phyloP scores from a whole-genome alignment of 768 basidiomycete species.

The Calvatia gigantea region DNA sequence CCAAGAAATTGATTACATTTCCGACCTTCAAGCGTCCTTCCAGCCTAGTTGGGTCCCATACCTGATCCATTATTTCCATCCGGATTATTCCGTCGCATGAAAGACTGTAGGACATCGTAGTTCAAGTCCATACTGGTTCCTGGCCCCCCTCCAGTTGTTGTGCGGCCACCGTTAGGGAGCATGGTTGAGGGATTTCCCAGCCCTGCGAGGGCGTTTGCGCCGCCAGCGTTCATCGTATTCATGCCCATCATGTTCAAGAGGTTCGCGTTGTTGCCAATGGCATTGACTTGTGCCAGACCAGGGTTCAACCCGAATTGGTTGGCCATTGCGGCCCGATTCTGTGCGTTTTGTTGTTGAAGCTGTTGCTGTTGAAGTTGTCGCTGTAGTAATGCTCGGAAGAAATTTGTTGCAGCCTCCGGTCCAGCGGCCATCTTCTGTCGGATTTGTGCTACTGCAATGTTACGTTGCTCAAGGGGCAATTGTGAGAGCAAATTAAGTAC shows the following conservation, averaged over 20 bases:
- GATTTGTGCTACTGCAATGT: conserved; percentile 17
- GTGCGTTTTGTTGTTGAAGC: conserved; percentile 19
- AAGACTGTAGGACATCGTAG: conserved; percentile 40
- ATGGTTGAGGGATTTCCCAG: conserved; percentile 8
- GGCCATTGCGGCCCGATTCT: conserved; percentile 12
- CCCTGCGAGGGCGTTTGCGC: background rate
- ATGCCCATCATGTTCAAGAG: conserved; percentile 17
- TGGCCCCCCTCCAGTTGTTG: conserved; percentile 14
- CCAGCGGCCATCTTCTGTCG: conserved; percentile 9
- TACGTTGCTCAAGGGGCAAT: conserved; percentile 24
- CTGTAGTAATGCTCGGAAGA: conserved; percentile 15
- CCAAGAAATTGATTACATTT: background rate
- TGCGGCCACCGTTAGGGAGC: conserved; percentile 9
- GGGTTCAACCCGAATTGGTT: conserved; percentile 9
- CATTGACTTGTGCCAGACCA: background rate
- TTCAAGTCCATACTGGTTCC: conserved; percentile 26
- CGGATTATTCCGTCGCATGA: conserved; percentile 33
- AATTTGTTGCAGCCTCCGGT: conserved; percentile 2
- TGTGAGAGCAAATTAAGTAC: conserved; percentile 19
- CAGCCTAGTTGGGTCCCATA: conserved; percentile 7
- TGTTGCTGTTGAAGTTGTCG: conserved; percentile 24
- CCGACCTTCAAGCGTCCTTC: background rate
- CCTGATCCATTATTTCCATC: conserved; percentile 16
- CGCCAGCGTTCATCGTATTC: background rate
- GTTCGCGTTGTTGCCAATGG: background rate